Base-by-base conservation (phyloP, 2,329 filamentous ascomycete genomes). In the Fusarium sp. region DNA sequence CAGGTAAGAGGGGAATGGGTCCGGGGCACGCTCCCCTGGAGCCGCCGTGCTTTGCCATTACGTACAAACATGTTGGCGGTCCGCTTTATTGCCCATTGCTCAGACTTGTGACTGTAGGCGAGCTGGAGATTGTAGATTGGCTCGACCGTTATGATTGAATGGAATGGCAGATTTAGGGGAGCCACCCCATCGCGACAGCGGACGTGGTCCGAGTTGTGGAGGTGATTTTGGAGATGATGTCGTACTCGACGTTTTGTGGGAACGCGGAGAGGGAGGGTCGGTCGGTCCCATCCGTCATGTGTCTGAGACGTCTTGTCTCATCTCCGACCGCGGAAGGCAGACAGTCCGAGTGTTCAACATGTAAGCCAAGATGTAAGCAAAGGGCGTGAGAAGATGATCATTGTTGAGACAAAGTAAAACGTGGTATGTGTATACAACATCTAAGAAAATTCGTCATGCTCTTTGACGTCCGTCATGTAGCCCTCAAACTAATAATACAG, bases 21-120 rank as follows among this genome's bases (percentile, higher is more conserved):
- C 67, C 71, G 71, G 71, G 72, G 68, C 45, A 43, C 22, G 27
- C 27, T 68, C 56, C 71, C 70, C 57, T 63, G 72, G 61, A 70
- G 67, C 58, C 32, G 63, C 63, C 57, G 20, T 25, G 35, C 50
- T 62, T 45, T 71, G 12, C 33, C 63, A 69, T 76, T 76, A 76
- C 73, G 73, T 76, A 76, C 73, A 74, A 63, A 52, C 47, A 52
- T 20, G 22, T 32, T 47, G 47, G 47, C 47, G 47, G 47, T 52
- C 47, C 47, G 47, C 27, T 15, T 47, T 47, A 25, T 20, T 25
- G 43, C 47, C 45, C 15, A 11, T 32, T 52, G 25, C 27, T 52
- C 43, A 47, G 47, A 52, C 47, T 52, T 52, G 25, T 52, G 27
- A 32, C 47, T 52, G 47, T 52, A 52, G 47, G 27, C 47, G 47